Evolutionary conservation across 306 rosid genomes (phyloP).

Genomic region (Purshia tridentata): DNA sequence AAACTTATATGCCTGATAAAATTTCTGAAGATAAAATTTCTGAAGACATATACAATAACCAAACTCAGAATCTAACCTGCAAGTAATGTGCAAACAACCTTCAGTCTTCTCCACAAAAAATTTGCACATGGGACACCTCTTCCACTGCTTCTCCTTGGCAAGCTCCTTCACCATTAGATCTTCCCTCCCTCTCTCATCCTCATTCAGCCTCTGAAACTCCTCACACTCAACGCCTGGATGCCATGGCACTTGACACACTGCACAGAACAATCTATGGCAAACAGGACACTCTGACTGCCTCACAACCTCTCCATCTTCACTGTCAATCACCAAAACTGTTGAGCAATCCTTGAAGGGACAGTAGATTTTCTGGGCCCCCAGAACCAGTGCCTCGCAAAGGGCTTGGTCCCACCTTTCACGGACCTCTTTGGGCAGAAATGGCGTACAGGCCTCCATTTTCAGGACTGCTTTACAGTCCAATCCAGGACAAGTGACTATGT

Average conservation of each 20-base stretch:
- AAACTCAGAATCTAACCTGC: constrained; percentile 44
- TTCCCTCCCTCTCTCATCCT: constrained; percentile 36
- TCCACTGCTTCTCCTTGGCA: constrained; percentile 43
- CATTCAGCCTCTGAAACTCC: constrained; percentile 36
- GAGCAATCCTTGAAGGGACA: constrained; percentile 61
- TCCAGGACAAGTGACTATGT: constrained; percentile 39
- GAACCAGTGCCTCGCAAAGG: constrained; percentile 29
- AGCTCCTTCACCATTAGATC: constrained; percentile 47
- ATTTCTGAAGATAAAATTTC: neutral
- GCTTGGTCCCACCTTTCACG: constrained; percentile 44
- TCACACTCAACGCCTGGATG: constrained; percentile 46
- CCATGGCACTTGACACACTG: constrained; percentile 51
- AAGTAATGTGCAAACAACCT: constrained; percentile 53
- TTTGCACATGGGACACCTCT: constrained; percentile 49
- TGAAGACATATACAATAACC: neutral
- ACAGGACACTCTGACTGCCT: constrained; percentile 47
- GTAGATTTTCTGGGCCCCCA: constrained; percentile 18
- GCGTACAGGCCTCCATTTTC: constrained; percentile 35
- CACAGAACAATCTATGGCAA: constrained; percentile 66
- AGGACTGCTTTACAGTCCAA: constrained; percentile 31
- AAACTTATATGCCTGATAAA: no score
- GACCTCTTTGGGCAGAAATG: constrained; percentile 36
- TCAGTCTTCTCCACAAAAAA: constrained; percentile 40
- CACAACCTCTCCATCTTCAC: constrained; percentile 12
- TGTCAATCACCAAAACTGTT: constrained; percentile 27